Evolutionary conservation across 179 eudicot species (phyloP).

Genomic region (Spergularia azorica): DNA sequence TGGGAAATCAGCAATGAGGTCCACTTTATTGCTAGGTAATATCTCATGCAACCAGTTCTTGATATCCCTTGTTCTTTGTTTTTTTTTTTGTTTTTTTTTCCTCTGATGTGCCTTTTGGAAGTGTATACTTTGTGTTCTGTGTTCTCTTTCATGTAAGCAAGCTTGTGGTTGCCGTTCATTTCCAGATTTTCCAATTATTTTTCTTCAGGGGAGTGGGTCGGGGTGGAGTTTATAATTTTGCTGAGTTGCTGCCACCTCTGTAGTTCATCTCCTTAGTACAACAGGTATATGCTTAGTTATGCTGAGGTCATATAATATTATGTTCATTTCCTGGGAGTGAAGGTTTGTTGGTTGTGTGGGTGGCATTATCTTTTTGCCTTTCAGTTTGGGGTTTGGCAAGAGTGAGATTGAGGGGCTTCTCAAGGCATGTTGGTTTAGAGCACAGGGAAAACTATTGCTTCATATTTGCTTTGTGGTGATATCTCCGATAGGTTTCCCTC

Average conservation of each 20-base stretch:
- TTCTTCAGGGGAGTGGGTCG: neutral
- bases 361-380: too few species aligned
- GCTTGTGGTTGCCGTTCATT: neutral
- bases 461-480: neutral
- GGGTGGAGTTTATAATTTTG: neutral
- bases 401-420: too few species aligned
- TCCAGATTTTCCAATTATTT: neutral
- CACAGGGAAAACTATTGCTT: too few species aligned
- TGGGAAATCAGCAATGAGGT: constrained; percentile 35
- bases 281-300: neutral
- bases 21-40: constrained; percentile 29
- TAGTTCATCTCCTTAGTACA: neutral
- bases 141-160: neutral
- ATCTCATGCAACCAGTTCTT: constrained; percentile 22
- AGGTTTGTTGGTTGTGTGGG: neutral
- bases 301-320: neutral
- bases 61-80: constrained; percentile 15
- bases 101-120: constrained; percentile 6
- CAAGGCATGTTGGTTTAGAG: too few species aligned
- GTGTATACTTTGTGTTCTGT: neutral
- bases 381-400: too few species aligned
- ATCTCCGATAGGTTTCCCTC: too few species aligned
- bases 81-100: constrained; percentile 2
- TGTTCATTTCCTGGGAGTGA: neutral
- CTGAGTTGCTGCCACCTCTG: constrained; percentile 2